Evolutionary conservation across 2,329 filamentous ascomycete species (phyloP).

Genomic region (Ramularia endophylla): DNA sequence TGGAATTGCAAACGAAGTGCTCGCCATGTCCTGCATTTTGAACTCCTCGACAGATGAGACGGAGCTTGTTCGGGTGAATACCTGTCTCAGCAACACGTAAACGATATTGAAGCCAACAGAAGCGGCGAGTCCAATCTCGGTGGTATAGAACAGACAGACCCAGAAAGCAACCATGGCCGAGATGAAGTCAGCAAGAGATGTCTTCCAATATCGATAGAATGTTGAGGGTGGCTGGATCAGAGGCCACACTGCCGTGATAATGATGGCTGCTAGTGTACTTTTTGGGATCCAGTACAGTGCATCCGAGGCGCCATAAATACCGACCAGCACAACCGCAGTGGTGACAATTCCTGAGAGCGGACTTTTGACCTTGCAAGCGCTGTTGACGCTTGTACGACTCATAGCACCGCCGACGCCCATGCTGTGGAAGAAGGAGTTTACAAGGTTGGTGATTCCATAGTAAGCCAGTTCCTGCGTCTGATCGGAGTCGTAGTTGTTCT

Average conservation of each 20-base stretch:
- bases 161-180: slow-evolving; percentile 59
- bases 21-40: slow-evolving; percentile 12
- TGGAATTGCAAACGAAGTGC: slow-evolving; percentile 23
- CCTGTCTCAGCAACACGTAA: slow-evolving; percentile 54
- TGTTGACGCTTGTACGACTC: slow-evolving; percentile 63
- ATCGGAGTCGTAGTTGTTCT: slow-evolving; percentile 58
- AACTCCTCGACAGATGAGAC: slow-evolving; percentile 14
- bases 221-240: slow-evolving; percentile 53
- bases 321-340: slow-evolving; percentile 55
- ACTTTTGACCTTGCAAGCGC: slow-evolving; percentile 56
- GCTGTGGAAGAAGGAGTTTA: slow-evolving; percentile 59
- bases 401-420: slow-evolving; percentile 63
- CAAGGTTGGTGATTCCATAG: slow-evolving; percentile 39
- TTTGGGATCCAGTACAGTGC: slow-evolving; percentile 64
- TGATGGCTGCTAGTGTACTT: slow-evolving; percentile 58
- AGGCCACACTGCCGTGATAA: slow-evolving; percentile 60
- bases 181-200: slow-evolving; percentile 59
- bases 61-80: slow-evolving; percentile 45
- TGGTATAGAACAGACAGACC: slow-evolving; percentile 56
- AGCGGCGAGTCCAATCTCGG: slow-evolving; percentile 54
- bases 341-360: slow-evolving; percentile 57
- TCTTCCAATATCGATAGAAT: slow-evolving; percentile 60
- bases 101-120: slow-evolving; percentile 47
- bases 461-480: slow-evolving; percentile 61
- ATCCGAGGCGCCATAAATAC: slow-evolving; percentile 53